These are phyloP conservation scores for Penicillium sp. DNA, from an alignment of 2,329 filamentous ascomycete genomes.

Conservation along the genomic window DNA sequence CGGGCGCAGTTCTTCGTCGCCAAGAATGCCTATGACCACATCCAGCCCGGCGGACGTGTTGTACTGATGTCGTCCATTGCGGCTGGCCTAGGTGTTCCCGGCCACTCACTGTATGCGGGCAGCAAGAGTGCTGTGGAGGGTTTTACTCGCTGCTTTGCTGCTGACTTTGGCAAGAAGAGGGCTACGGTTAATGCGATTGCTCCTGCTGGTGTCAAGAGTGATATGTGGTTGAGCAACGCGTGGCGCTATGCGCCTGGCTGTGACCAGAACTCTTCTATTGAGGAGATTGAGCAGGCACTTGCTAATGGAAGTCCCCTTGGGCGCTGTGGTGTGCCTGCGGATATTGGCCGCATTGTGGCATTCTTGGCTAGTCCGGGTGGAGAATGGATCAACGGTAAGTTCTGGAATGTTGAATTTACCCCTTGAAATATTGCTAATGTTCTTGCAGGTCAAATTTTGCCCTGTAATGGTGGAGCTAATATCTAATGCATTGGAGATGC, in stretches of 20 bases:
- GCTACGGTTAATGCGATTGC: conserved; percentile 30
- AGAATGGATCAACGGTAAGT: conserved; percentile 64
- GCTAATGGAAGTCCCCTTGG: conserved; percentile 59
- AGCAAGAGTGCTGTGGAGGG: conserved; percentile 75
- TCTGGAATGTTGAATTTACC: neutral
- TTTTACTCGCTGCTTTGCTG: conserved; percentile 72
- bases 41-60: conserved; percentile 67
- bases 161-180: conserved; percentile 62
- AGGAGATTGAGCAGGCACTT: conserved; percentile 56
- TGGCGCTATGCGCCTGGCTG: conserved; percentile 63
- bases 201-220: conserved; percentile 38
- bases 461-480: conserved; percentile 26
- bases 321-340: conserved; percentile 57
- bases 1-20: conserved; percentile 64
- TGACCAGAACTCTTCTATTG: conserved; percentile 38
- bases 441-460: conserved; percentile 23
- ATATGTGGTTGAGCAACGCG: conserved; percentile 72
- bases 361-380: conserved; percentile 57
- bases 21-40: conserved; percentile 66
- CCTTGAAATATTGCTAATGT: conserved; percentile 1
- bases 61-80: conserved; percentile 72
- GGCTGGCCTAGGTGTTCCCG: conserved; percentile 64
- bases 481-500: conserved; percentile 12
- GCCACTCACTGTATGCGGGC: conserved; percentile 71
- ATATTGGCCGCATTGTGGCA: conserved; percentile 59